Evolutionary conservation across 768 basidiomycete genomes (phyloP).

Genomic region (Bullera alba): DNA sequence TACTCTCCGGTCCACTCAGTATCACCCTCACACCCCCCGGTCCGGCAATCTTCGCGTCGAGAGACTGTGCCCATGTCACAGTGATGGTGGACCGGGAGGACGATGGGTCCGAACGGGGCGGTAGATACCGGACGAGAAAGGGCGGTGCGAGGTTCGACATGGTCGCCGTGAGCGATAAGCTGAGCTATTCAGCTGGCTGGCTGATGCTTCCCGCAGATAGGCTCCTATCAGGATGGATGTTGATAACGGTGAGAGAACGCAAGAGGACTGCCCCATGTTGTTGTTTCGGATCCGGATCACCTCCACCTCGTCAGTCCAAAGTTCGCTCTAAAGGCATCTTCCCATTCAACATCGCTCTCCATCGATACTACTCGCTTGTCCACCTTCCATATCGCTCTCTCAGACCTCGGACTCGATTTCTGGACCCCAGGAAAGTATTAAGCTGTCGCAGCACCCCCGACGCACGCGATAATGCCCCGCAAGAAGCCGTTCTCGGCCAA

Average conservation of each 20-base stretch:
- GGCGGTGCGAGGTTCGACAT: background rate
- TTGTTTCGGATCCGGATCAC: background rate
- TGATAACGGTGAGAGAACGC: no score
- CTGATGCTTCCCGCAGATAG: no score
- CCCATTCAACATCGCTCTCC: no score
- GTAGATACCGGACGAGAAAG: background rate
- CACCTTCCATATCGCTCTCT: background rate
- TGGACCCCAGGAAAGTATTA: background rate
- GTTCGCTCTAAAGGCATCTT: no score
- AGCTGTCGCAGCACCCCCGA: constrained; percentile 1
- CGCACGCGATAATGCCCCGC: constrained; percentile 28
- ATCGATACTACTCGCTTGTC: background rate
- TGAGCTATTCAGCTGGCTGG: no score
- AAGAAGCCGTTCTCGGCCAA: constrained; percentile 29
- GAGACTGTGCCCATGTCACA: constrained; percentile 50
- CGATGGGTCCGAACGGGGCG: background rate
- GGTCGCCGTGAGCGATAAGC: no score
- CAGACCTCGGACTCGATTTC: constrained; percentile 1
- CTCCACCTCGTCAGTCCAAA: background rate
- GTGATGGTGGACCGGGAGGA: constrained; percentile 43
- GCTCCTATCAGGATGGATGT: no score
- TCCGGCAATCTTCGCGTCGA: constrained; percentile 79
- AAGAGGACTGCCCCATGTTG: background rate
- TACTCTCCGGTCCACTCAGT: constrained; percentile 77
- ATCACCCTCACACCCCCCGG: constrained; percentile 63